phyloP scores from a whole-genome alignment of 164 flowering plant species.

The Liquidambar formosana region DNA sequence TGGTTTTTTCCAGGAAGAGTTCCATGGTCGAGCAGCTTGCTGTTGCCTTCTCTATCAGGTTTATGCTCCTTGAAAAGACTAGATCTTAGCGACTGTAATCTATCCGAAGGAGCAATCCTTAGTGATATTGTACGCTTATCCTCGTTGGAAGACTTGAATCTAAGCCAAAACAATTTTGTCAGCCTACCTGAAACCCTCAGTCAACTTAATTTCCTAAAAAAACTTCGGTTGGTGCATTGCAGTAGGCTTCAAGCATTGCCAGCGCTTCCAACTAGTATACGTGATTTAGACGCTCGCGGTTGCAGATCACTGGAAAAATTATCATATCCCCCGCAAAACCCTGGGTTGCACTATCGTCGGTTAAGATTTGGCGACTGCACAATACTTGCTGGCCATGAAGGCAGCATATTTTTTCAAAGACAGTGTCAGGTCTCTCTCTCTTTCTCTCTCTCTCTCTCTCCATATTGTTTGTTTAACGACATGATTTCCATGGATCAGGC shows the following conservation, averaged over 20 bases:
- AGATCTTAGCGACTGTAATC: too few species aligned
- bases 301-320: too few species aligned
- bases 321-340: too few species aligned
- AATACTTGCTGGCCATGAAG: background rate
- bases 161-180: too few species aligned
- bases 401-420: too few species aligned
- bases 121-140: conserved; percentile 14
- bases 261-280: conserved; percentile 10
- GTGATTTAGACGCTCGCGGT: background rate
- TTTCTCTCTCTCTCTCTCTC: too few species aligned
- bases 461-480: too few species aligned
- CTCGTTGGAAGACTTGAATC: conserved; percentile 14
- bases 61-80: conserved; percentile 1
- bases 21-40: too few species aligned
- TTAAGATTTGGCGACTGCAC: background rate
- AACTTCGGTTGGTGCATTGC: background rate
- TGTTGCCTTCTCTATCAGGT: conserved; percentile 7
- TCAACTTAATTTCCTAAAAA: background rate
- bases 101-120: conserved; percentile 14
- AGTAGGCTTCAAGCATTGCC: conserved; percentile 15
- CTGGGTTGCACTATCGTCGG: background rate
- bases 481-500: too few species aligned
- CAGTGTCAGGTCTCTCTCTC: too few species aligned
- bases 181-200: conserved; percentile 10
- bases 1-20: conserved; percentile 1